Conservation (phyloP, 495 filamentous ascomycete species). For the Coniosporium apollinis region DNA sequence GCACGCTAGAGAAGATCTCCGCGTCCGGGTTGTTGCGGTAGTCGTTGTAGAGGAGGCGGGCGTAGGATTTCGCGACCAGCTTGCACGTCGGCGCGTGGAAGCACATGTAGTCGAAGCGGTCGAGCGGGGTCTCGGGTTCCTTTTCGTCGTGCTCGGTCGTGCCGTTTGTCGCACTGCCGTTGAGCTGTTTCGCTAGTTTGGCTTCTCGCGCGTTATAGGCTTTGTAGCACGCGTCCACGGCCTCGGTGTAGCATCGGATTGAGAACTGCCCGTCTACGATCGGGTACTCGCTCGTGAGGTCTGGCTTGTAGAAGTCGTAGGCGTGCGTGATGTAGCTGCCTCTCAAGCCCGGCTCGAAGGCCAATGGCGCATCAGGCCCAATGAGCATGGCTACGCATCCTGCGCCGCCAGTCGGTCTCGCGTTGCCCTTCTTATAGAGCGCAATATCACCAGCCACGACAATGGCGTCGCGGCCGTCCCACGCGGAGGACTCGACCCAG, state of each 20-base stretch:
- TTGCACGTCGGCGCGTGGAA: constrained; percentile 99
- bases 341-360: constrained; percentile 80
- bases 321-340: constrained; percentile 86
- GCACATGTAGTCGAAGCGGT: constrained; percentile 88
- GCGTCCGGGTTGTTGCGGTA: constrained; percentile 63
- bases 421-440: constrained; percentile 90
- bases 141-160: constrained; percentile 34
- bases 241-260: constrained; percentile 86
- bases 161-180: constrained; percentile 34
- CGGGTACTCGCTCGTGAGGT: constrained; percentile 94
- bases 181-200: constrained; percentile 31
- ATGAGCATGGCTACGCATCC: constrained; percentile 89
- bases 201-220: constrained; percentile 78
- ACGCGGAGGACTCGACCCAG: constrained; percentile 95
- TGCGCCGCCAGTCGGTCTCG: constrained; percentile 88
- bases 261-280: constrained; percentile 94
- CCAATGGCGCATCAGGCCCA: constrained; percentile 82
- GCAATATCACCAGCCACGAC: constrained; percentile 96
- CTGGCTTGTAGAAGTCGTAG: constrained; percentile 99
- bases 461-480: constrained; percentile 90
- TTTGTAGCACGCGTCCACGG: constrained; percentile 90
- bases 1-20: constrained; percentile 69
- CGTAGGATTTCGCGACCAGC: constrained; percentile 88
- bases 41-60: constrained; percentile 91
- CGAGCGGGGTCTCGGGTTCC: constrained; percentile 48